Conservation (phyloP, 2,329 filamentous ascomycete species). For the Chaetomium olivaceum region DNA sequence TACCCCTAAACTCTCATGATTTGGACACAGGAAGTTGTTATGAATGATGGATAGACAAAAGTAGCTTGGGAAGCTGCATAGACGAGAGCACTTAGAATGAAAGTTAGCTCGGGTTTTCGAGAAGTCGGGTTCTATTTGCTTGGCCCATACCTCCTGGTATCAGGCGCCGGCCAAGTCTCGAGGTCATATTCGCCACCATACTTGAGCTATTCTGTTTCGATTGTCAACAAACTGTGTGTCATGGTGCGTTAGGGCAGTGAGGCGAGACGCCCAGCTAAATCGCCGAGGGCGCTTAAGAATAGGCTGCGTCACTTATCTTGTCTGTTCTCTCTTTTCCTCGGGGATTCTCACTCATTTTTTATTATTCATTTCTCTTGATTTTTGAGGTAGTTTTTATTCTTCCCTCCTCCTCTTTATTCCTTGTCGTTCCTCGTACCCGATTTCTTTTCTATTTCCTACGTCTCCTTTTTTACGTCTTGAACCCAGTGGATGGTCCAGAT, state of each 20-base stretch:
- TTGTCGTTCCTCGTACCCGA: not conserved
- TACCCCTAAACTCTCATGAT: conserved; percentile 18
- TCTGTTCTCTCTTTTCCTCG: not conserved
- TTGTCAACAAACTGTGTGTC: not conserved
- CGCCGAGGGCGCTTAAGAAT: not conserved
- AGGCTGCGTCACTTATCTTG: not conserved
- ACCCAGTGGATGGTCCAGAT: not conserved
- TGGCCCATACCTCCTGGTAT: not conserved
- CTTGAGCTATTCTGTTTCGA: not conserved
- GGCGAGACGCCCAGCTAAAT: not conserved
- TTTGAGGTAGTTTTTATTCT: not conserved
- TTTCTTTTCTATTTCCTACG: not conserved
- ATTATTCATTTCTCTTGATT: not conserved
- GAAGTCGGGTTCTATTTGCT: not conserved
- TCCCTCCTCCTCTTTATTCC: not conserved
- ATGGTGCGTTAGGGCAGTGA: not conserved
- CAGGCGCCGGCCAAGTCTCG: not conserved
- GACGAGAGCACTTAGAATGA: not conserved
- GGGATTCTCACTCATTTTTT: not conserved
- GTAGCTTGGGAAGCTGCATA: conserved; percentile 1
- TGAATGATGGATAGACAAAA: conserved; percentile 30
- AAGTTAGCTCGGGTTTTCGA: not conserved
- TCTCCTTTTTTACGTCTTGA: not conserved
- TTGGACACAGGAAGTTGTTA: conserved; percentile 11
- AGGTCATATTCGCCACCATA: not conserved